Conservation (phyloP, 2,329 filamentous ascomycete species). For the Ophiostoma ips region DNA sequence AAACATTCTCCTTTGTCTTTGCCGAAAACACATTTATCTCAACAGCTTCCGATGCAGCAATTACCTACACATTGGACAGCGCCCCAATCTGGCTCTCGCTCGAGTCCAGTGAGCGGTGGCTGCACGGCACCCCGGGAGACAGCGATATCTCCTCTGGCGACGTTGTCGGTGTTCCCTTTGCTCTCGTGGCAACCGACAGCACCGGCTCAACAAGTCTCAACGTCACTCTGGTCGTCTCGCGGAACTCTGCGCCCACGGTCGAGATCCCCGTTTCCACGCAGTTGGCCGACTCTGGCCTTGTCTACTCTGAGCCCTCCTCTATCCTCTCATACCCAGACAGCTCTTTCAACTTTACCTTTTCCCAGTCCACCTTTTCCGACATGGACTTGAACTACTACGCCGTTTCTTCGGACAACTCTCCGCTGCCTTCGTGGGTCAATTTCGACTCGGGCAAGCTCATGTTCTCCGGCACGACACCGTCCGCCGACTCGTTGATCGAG, state of each 20-base stretch:
- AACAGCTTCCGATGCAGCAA: constrained; percentile 22
- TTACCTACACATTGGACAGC: constrained; percentile 52
- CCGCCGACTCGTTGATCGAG: constrained; percentile 45
- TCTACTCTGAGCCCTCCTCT: constrained; percentile 45
- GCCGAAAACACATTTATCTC: constrained; percentile 61
- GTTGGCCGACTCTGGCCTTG: constrained; percentile 38
- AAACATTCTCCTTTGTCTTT: constrained; percentile 58
- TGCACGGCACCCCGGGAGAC: constrained; percentile 56
- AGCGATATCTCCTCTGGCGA: constrained; percentile 30
- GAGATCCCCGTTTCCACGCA: constrained; percentile 43
- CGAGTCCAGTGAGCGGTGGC: constrained; percentile 46
- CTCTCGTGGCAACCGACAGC: constrained; percentile 54
- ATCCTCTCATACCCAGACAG: constrained; percentile 41
- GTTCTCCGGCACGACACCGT: constrained; percentile 59
- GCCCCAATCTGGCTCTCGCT: constrained; percentile 64
- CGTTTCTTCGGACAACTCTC: constrained; percentile 61
- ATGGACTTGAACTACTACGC: constrained; percentile 58
- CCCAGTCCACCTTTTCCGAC: constrained; percentile 48
- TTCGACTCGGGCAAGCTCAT: constrained; percentile 51
- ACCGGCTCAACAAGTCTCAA: constrained; percentile 49
- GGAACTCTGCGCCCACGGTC: constrained; percentile 38
- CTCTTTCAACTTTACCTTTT: constrained; percentile 39
- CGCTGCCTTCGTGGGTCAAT: constrained; percentile 70
- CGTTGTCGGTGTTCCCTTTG: constrained; percentile 46
- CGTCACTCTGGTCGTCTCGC: constrained; percentile 58